Evolutionary conservation across 108 stramenopile genomes (phyloP).

Genomic region (Cyclotella baltica): DNA sequence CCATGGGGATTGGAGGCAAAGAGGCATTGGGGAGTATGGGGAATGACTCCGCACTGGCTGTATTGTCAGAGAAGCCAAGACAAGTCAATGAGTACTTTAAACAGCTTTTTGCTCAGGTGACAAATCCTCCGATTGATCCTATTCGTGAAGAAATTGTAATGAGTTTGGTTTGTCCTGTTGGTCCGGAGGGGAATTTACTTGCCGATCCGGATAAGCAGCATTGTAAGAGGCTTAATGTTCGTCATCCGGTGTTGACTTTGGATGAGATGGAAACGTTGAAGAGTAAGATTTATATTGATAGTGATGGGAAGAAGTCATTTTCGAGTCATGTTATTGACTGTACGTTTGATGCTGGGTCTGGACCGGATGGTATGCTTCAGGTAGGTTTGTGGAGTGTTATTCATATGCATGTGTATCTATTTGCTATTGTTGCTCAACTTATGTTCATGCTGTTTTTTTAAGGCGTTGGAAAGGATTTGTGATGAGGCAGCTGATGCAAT

Average conservation of each 20-base stretch:
- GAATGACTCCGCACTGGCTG: slow-evolving; percentile 97
- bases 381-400: slow-evolving; percentile 47
- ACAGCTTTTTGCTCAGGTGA: slow-evolving; percentile 98
- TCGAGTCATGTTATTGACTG: slow-evolving; percentile 86
- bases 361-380: slow-evolving; percentile 92
- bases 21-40: slow-evolving; percentile 98
- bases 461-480: slow-evolving; percentile 93
- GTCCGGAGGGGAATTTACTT: slow-evolving; percentile 93
- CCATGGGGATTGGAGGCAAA: slow-evolving; percentile 94
- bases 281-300: slow-evolving; percentile 72
- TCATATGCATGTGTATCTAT: not conserved
- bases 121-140: slow-evolving; percentile 98
- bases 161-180: slow-evolving; percentile 96
- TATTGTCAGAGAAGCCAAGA: slow-evolving; percentile 92
- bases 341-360: slow-evolving; percentile 89
- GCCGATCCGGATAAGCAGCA: slow-evolving; percentile 75
- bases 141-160: slow-evolving; percentile 98
- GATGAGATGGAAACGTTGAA: slow-evolving; percentile 95
- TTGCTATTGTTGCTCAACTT: not conserved
- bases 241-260: slow-evolving; percentile 91
- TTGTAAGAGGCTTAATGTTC: slow-evolving; percentile 88
- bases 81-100: slow-evolving; percentile 97
- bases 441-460: not conserved
- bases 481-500: slow-evolving; percentile 94
- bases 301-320: slow-evolving; percentile 79